Evolutionary conservation across 805 yeast species (phyloP).

Genomic region (Candida fluviatilis): DNA sequence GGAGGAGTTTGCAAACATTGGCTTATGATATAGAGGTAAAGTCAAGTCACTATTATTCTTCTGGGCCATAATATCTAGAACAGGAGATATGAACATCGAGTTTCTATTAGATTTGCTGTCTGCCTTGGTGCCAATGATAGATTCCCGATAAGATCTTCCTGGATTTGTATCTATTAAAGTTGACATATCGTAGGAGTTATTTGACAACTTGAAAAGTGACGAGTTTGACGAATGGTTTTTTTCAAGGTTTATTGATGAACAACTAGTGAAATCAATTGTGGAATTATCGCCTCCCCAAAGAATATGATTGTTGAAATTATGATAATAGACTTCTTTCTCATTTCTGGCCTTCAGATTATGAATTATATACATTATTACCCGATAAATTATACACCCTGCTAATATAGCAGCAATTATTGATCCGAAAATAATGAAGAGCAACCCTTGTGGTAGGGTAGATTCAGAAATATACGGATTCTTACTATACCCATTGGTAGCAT

Average conservation of each 20-base stretch:
- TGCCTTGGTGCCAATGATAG: slow-evolving; percentile 9
- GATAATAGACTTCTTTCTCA: slow-evolving; percentile 30
- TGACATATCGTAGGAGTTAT: slow-evolving; percentile 1
- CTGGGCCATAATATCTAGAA: slow-evolving; percentile 27
- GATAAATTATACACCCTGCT: slow-evolving; percentile 14
- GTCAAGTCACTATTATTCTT: slow-evolving; percentile 1
- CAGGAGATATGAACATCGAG: slow-evolving; percentile 53
- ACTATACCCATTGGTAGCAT: background rate
- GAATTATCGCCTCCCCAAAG: slow-evolving; percentile 7
- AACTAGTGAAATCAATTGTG: background rate
- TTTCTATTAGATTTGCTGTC: slow-evolving; percentile 21
- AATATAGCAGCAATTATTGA: slow-evolving; percentile 21
- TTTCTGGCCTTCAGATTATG: slow-evolving; percentile 23
- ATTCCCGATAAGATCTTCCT: slow-evolving; percentile 28
- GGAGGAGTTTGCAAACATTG: background rate
- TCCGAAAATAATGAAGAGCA: slow-evolving; percentile 44
- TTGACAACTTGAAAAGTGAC: slow-evolving; percentile 4
- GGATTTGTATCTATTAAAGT: slow-evolving; percentile 4
- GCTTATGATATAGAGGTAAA: slow-evolving; percentile 3
- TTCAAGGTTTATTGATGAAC: background rate
- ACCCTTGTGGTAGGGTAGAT: slow-evolving; percentile 25
- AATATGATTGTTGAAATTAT: slow-evolving; percentile 8
- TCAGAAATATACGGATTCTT: slow-evolving; percentile 29
- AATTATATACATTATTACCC: slow-evolving; percentile 19
- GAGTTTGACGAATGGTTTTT: slow-evolving; percentile 1